These are phyloP conservation scores for Albatrellus ellisii DNA, from an alignment of 768 basidiomycete genomes.

Conservation along the genomic window DNA sequence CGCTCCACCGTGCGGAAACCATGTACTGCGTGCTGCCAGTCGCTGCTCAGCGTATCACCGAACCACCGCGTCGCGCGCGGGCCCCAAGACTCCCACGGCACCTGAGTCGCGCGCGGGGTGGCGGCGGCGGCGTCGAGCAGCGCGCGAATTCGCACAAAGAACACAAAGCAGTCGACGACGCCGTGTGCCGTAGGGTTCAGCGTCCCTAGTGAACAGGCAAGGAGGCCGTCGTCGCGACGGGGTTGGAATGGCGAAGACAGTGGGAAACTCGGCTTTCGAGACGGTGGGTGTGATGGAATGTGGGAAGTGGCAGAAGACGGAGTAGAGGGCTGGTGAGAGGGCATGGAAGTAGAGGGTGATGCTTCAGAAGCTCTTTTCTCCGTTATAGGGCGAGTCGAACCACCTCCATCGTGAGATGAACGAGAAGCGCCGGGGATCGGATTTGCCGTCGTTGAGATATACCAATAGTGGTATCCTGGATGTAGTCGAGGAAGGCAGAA, in stretches of 20 bases:
- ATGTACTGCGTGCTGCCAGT: constrained; percentile 44
- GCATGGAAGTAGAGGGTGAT: background rate
- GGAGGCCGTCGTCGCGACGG: constrained; percentile 1
- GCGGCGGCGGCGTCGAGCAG: constrained; percentile 1
- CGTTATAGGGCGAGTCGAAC: too few species aligned
- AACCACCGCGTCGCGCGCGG: constrained; percentile 42
- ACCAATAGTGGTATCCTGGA: constrained; percentile 25
- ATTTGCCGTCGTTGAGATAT: constrained; percentile 40
- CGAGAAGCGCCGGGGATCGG: constrained; percentile 25
- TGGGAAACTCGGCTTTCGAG: background rate
- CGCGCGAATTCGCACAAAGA: constrained; percentile 2
- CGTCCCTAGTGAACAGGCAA: constrained; percentile 4
- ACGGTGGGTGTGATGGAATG: background rate
- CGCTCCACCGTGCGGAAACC: constrained; percentile 38
- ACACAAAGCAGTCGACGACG: constrained; percentile 2
- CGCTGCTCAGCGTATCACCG: constrained; percentile 32
- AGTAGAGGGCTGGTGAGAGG: background rate
- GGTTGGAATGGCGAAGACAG: background rate
- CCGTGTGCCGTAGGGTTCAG: constrained; percentile 1
- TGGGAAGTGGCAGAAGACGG: background rate
- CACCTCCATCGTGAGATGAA: background rate
- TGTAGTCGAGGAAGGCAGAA: constrained; percentile 1
- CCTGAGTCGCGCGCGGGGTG: constrained; percentile 11
- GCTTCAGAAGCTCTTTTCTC: too few species aligned
- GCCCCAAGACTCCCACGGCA: constrained; percentile 36